These are phyloP conservation scores for Arachis monticola DNA, from an alignment of 331 rosid species.

Conservation along the genomic window DNA sequence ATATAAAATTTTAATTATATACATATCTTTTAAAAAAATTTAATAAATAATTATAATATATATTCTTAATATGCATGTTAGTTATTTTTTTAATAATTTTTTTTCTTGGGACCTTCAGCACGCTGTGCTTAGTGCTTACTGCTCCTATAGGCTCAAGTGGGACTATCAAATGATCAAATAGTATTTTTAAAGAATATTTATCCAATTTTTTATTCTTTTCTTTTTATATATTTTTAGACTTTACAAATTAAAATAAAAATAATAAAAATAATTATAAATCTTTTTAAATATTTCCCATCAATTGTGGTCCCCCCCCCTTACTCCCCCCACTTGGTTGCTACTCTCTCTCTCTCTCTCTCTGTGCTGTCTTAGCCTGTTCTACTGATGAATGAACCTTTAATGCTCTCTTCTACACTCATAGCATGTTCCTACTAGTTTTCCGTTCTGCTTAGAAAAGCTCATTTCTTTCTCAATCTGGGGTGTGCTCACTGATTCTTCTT, in stretches of 20 bases:
- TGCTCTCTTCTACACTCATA: slow-evolving; percentile 45
- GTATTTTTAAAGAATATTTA: too few species aligned
- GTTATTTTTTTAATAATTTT: not conserved
- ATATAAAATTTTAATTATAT: too few species aligned
- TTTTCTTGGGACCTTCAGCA: slow-evolving; percentile 58
- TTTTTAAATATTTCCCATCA: slow-evolving; percentile 36
- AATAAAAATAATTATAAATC: too few species aligned
- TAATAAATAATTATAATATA: too few species aligned
- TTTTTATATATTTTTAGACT: too few species aligned
- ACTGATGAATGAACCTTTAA: not conserved
- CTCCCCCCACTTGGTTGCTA: slow-evolving; percentile 61
- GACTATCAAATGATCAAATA: too few species aligned
- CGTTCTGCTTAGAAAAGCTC: slow-evolving; percentile 46
- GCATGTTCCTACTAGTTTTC: slow-evolving; percentile 48
- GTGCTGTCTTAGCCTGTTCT: slow-evolving; percentile 47
- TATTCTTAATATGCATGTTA: too few species aligned
- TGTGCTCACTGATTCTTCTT: slow-evolving; percentile 29
- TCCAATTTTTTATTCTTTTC: too few species aligned
- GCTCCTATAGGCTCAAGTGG: too few species aligned
- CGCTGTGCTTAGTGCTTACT: too few species aligned
- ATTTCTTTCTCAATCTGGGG: slow-evolving; percentile 50
- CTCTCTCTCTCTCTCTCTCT: slow-evolving; percentile 1
- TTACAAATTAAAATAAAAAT: too few species aligned
- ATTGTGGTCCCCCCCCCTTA: slow-evolving; percentile 61
- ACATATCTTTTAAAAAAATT: too few species aligned